A percentile compares a stretch with the other conserved stretches of the same genome.
These are phyloP conservation scores for Pseudopithomyces maydicus DNA, from an alignment of 2,329 filamentous ascomycete species.

Conservation along the genomic window DNA sequence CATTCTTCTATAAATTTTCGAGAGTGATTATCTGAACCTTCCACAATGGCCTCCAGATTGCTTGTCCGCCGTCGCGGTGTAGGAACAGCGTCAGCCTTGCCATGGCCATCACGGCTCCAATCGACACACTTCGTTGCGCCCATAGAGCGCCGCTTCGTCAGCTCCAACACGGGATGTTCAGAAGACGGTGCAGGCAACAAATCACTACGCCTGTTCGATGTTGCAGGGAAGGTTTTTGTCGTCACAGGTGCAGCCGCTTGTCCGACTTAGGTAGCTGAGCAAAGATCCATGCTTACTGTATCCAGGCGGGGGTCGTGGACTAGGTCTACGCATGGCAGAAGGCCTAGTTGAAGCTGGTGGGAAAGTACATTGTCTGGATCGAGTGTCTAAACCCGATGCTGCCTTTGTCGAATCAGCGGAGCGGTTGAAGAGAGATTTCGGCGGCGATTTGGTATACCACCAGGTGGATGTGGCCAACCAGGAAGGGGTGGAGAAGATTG, in stretches of 20 bases:
- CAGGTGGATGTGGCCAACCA: constrained; percentile 79
- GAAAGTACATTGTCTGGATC: constrained; percentile 70
- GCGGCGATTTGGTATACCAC: constrained; percentile 71
- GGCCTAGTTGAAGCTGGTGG: constrained; percentile 76
- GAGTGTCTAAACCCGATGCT: constrained; percentile 58
- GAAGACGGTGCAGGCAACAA: constrained; percentile 18
- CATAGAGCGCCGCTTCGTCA: constrained; percentile 2
- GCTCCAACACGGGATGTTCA: not conserved
- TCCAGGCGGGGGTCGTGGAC: constrained; percentile 70
- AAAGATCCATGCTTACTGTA: constrained; percentile 37
- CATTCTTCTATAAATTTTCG: too few species aligned
- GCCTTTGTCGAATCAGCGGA: constrained; percentile 68
- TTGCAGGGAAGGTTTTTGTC: constrained; percentile 44
- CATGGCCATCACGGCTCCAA: not conserved
- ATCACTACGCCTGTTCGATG: constrained; percentile 32
- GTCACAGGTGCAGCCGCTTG: constrained; percentile 67
- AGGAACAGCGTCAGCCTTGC: not conserved
- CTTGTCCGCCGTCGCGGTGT: not conserved
- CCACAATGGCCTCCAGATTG: not conserved
- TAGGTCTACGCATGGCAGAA: constrained; percentile 74
- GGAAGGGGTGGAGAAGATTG: constrained; percentile 65
- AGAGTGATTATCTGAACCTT: not conserved
- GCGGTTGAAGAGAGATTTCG: constrained; percentile 64
- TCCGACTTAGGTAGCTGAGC: constrained; percentile 54
- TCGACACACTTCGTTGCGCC: not conserved